Percentiles rank a stretch among this genome's conserved stretches.
Evolutionary conservation across 2,329 filamentous ascomycete genomes (phyloP).

Genomic region (Colletotrichum limetticola): DNA sequence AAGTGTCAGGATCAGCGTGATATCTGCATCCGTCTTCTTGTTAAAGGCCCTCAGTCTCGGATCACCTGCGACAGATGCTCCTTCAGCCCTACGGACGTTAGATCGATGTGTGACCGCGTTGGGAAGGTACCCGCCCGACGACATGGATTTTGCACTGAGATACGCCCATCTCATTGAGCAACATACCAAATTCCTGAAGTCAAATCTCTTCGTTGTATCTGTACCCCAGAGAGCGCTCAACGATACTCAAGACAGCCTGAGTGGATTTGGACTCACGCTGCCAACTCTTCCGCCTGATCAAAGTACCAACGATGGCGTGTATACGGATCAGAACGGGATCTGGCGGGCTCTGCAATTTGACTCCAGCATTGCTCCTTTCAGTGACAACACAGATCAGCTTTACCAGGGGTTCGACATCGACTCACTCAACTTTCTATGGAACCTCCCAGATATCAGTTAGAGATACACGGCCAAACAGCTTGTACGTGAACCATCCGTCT

Average conservation of each 20-base stretch:
- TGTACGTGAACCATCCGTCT: neutral
- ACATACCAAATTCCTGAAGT: constrained; percentile 31
- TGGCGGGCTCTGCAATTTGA: neutral
- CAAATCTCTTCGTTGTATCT: neutral
- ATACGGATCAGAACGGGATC: neutral
- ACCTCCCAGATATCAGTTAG: constrained; percentile 21
- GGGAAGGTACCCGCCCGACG: constrained; percentile 33
- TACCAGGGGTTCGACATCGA: constrained; percentile 22
- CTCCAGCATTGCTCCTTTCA: neutral
- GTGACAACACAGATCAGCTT: constrained; percentile 4
- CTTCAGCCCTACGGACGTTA: neutral
- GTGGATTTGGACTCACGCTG: neutral
- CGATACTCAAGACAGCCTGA: neutral
- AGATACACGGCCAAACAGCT: constrained; percentile 35
- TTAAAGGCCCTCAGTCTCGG: neutral
- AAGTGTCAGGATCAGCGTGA: neutral
- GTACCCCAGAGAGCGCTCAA: neutral
- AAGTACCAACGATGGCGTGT: neutral
- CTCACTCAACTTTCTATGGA: constrained; percentile 31
- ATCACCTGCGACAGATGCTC: neutral
- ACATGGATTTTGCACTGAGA: constrained; percentile 40
- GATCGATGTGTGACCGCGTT: constrained; percentile 34
- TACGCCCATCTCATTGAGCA: constrained; percentile 39
- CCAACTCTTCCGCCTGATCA: neutral
- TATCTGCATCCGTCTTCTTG: neutral